A percentile compares a stretch with the other conserved stretches of the same genome.
Evolutionary conservation across 805 yeast genomes (phyloP).

Genomic region (Candida oleophila): DNA sequence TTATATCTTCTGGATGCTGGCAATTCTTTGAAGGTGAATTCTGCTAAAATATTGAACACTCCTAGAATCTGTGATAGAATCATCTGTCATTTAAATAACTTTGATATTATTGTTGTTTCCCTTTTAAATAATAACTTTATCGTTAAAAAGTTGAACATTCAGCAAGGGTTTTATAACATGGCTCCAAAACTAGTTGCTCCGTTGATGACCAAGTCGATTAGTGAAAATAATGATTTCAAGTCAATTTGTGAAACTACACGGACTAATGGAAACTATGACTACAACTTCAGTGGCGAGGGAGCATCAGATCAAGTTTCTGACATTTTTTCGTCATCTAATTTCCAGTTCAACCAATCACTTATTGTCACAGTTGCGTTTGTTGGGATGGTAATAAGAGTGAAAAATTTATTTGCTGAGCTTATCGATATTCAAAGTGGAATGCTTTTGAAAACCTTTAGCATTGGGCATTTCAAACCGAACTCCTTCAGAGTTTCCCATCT

Average conservation of each 20-base stretch:
- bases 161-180: slow-evolving; percentile 46
- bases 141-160: slow-evolving; percentile 48
- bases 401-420: slow-evolving; percentile 56
- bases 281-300: background rate
- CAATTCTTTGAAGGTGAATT: slow-evolving; percentile 27
- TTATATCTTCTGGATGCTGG: slow-evolving; percentile 14
- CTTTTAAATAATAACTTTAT: slow-evolving; percentile 68
- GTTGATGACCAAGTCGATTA: slow-evolving; percentile 9
- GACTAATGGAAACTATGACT: background rate
- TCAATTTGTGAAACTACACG: slow-evolving; percentile 5
- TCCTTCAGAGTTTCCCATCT: slow-evolving; percentile 72
- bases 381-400: slow-evolving; percentile 69
- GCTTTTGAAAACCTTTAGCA: slow-evolving; percentile 55
- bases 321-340: background rate
- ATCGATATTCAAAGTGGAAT: slow-evolving; percentile 81
- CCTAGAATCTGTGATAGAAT: slow-evolving; percentile 76
- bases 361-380: slow-evolving; percentile 65
- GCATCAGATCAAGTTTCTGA: background rate
- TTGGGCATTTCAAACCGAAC: slow-evolving; percentile 61
- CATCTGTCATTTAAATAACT: slow-evolving; percentile 50
- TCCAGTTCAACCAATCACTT: slow-evolving; percentile 31
- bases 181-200: slow-evolving; percentile 11
- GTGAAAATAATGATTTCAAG: slow-evolving; percentile 14
- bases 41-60: slow-evolving; percentile 58
- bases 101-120: slow-evolving; percentile 59